Evolutionary conservation across 1,284 basidiomycete genomes (phyloP), one percentile per base, ranked within the genome.

Genomic region (Pterula multifida): DNA sequence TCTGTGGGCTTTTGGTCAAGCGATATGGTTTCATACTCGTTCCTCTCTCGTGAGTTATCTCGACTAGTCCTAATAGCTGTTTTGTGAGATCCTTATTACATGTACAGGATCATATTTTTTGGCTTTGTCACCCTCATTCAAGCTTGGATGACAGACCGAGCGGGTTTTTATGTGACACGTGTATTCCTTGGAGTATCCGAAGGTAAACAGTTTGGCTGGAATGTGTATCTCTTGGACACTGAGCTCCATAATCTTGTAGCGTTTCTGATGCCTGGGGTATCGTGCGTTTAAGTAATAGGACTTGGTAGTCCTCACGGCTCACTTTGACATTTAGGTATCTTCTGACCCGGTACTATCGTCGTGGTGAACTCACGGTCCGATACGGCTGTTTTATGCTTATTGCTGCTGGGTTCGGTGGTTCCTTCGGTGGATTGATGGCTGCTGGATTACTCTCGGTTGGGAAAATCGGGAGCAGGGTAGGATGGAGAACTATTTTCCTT

Each of bases 1-100:
- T 23, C 22, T 11, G 13, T 23, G 42, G 15, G 11, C 42, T 45
- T 21, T 21, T 45, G 12, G 42, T 45, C 42, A 45, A 45, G 22
- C n/a, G 26, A 1, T 51, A 44, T n/a, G 39, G 19, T 36, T 15
- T 54, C 48, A 39, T 54, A 48, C 3, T 50, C 19, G 42, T 45
- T 9, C 42, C 42, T 21, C 9, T 45, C 22, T 45, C 42, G 53
- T 52, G 45, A 23, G 47, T 49, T 11, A 9, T 35, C n/a, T n/a
- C n/a, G n/a, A n/a, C n/a, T n/a, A n/a, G n/a, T 24, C 24, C 13
- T 19, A 6, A 6, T 44, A 17, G 4, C 6, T 6, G 6, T 24
- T 23, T 15, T 47, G 3, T 47, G 22, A 24, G 4, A 13, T 24
- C 13, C 9, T 47, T 26, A 6, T 24, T n/a, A 9, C 4, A 42